phyloP scores from a whole-genome alignment of 768 basidiomycete genomes.

The Mycena metata region DNA sequence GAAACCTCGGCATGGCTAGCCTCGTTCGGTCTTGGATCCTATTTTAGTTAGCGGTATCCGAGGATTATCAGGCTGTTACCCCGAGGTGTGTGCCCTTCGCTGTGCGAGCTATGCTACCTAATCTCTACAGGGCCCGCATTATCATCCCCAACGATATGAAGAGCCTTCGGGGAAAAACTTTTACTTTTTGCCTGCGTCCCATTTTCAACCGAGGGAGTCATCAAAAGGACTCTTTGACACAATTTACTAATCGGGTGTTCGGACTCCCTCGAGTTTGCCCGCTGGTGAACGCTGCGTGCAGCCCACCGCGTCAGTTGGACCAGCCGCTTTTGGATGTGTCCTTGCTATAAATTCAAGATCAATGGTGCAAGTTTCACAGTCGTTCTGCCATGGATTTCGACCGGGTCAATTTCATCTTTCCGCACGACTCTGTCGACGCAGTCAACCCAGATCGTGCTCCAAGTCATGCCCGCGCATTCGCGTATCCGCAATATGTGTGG shows the following conservation, averaged over 20 bases:
- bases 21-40: background rate
- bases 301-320: constrained; percentile 1
- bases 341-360: constrained; percentile 27
- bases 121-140: background rate
- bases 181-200: background rate
- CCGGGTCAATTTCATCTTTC: background rate
- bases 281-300: background rate
- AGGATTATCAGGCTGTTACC: constrained; percentile 33
- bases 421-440: background rate
- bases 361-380: background rate
- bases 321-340: background rate
- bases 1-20: constrained; percentile 23
- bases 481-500: constrained; percentile 49
- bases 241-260: constrained; percentile 30
- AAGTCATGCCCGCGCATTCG: constrained; percentile 22
- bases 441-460: constrained; percentile 20
- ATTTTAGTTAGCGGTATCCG: constrained; percentile 12
- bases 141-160: background rate
- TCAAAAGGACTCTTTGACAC: background rate
- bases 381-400: constrained; percentile 23
- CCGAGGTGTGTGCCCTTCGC: background rate
- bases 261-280: constrained; percentile 34
- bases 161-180: no score
- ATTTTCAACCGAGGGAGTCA: background rate
- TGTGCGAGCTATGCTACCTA: background rate